Conservation (phyloP, 176 grass and related monocot species). For the Chrysopogon serrulatus region DNA sequence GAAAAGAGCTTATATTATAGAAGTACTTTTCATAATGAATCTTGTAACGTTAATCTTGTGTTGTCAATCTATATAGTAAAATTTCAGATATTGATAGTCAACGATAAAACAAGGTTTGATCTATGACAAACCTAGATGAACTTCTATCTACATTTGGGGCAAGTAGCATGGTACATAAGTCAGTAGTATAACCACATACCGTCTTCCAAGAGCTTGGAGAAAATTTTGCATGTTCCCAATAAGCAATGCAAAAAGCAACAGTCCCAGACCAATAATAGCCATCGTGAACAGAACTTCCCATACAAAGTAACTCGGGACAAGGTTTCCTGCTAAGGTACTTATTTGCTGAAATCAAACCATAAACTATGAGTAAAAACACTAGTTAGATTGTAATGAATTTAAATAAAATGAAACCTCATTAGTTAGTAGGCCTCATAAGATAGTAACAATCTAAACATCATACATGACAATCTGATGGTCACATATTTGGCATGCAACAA, state of each 20-base stretch:
- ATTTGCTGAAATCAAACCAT: constrained; percentile 71
- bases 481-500: constrained; percentile 3
- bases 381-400: not conserved
- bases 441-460: not conserved
- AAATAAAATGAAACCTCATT: constrained; percentile 5
- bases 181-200: constrained; percentile 38
- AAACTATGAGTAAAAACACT: not conserved
- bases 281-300: constrained; percentile 98
- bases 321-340: constrained; percentile 91
- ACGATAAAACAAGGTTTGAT: not conserved
- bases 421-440: not conserved
- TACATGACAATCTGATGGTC: not conserved
- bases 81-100: not conserved
- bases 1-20: not conserved
- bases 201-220: constrained; percentile 94
- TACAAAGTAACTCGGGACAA: constrained; percentile 78
- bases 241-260: constrained; percentile 86
- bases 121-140: not conserved
- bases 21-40: not conserved
- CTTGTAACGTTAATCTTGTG: not conserved
- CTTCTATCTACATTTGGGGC: not conserved
- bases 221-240: constrained; percentile 99
- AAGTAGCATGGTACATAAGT: not conserved
- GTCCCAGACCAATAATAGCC: constrained; percentile 90
- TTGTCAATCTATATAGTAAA: not conserved